Percentiles rank a stretch among this genome's conserved stretches.
Conservation (phyloP, 176 grass and related monocot species). For the Metroxylon sagu region DNA sequence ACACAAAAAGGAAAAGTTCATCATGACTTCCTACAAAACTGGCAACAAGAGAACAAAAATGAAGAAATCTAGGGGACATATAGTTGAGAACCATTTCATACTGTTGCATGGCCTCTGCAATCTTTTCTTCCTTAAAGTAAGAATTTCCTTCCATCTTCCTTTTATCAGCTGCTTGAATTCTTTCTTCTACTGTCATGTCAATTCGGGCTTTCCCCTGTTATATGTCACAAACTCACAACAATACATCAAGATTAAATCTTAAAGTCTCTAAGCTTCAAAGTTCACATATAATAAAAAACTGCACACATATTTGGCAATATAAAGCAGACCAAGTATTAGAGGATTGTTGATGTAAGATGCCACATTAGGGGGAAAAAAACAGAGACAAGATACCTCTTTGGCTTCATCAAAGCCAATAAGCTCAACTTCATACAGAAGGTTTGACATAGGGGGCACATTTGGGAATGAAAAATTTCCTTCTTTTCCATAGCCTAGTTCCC, state of each 20-base stretch:
- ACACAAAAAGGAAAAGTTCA: slow-evolving; percentile 17
- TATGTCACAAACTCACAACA: background rate
- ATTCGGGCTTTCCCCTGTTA: slow-evolving; percentile 80
- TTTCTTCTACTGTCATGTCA: slow-evolving; percentile 98
- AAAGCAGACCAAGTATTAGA: too few relatives aligned
- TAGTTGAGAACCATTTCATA: slow-evolving; percentile 73
- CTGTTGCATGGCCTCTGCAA: slow-evolving; percentile 84
- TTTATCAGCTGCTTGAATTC: slow-evolving; percentile 88
- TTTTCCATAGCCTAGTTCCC: slow-evolving; percentile 90
- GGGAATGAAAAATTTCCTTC: slow-evolving; percentile 99
- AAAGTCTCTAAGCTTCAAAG: too few relatives aligned
- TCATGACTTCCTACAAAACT: background rate
- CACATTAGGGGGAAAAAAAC: background rate
- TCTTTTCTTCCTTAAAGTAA: slow-evolving; percentile 78
- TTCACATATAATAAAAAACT: too few relatives aligned
- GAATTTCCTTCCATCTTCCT: slow-evolving; percentile 78
- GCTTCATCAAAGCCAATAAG: slow-evolving; percentile 91
- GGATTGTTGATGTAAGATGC: too few relatives aligned
- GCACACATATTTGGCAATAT: too few relatives aligned
- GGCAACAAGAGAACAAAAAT: background rate
- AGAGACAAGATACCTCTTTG: slow-evolving; percentile 54
- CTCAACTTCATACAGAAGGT: slow-evolving; percentile 93
- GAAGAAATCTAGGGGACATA: background rate
- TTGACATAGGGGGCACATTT: slow-evolving; percentile 82
- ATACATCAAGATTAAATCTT: too few relatives aligned